Evolutionary conservation across 495 filamentous ascomycete genomes (phyloP), one percentile per base, ranked within the genome.

Genomic region (Annulohypoxylon bovei): DNA sequence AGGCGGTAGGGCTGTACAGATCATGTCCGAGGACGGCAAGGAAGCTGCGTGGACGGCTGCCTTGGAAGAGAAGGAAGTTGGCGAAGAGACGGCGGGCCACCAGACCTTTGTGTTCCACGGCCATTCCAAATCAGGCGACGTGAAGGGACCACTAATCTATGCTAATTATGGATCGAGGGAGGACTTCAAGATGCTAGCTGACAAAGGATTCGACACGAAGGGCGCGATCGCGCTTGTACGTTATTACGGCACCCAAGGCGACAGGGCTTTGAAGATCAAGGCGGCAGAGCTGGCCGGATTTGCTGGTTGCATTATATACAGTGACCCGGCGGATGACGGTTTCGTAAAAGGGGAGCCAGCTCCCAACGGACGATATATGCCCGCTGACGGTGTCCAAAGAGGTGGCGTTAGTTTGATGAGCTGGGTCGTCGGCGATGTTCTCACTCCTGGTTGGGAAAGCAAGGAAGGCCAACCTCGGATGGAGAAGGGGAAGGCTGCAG

Each of bases 101-200:
- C 88, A 93, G 70, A 92, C 91, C 0, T 81, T 83, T 25, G 88
- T 87, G 12, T 99, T 97, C 69, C 95, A 99, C 76, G 95, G 92
- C 0, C 91, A 95, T 75, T 97, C 94, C 11, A 91, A 90, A 72
- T 87, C 92, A 6, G 95, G 95, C 22, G 92, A 94, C 73, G 94
- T 95, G 23, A 91, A 86, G n/a, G 95, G 96, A 0, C 94, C 91
- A n/a, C 78, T 99, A 56, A 87, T 99, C 1, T 99, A 97, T 75
- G 96, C 92, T 22, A 97, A 98, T 75, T 96, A 94, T 71, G 95
- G 96, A 12, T 90, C 92, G 55, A 86, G 86, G 46, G 88, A 92
- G 53, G 95, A 99, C 75, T 98, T 95, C 75, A 80, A 90, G 74
- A 76, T 76, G 53, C 80, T 99, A 25, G 79, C 86, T 55, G 87